Base-by-base conservation (phyloP, 2,329 filamentous ascomycete species). In the Cercospora zeina region DNA sequence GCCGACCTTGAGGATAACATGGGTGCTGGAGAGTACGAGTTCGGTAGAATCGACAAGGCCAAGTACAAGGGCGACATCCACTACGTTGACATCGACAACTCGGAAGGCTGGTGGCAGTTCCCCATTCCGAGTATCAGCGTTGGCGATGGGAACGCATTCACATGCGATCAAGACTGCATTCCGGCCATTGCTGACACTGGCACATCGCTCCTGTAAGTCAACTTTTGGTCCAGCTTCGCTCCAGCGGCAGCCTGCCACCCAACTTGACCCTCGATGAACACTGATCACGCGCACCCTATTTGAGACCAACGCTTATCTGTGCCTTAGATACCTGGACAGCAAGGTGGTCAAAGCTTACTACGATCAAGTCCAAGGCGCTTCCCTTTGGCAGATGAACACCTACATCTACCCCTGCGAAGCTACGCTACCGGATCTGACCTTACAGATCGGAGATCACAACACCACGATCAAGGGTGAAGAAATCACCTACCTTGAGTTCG, bases 81-180 rank as follows among this genome's bases (percentile, higher is more conserved):
- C 21, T 90, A 86, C 72, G 79, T 86, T 19, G 78, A 82, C 9
- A 80, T 91, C 64, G 83, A 90, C 71, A 81, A 79, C 16, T 80
- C 80, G 10, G 76, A 79, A 33, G 89, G 89, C 8, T 91, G 87
- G 79, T 92, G 89, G 89, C 80, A 88, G 71, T 85, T 90, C 71
- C 71, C 79, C 13, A 85, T 83, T 5, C 78, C 79, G 24, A 77
- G 78, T 50, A 89, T 87, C 70, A 77, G 78, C 16, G 79, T 91
- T 59, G 83, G 80, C 27, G 78, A 49, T 24, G 39, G 14, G 3
- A n/a, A 36, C 14, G 39, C 56, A 7, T 34, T 53, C 16, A 59
- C 45, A 1, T 59, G 56, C 47, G 47, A 49, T n/a, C 21, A 36
- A 3, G 54, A 57, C 16, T 71, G 70, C 64, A 68, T 71, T 50